phyloP scores from a whole-genome alignment of 768 basidiomycete genomes.

The Kwoniella europaea region DNA sequence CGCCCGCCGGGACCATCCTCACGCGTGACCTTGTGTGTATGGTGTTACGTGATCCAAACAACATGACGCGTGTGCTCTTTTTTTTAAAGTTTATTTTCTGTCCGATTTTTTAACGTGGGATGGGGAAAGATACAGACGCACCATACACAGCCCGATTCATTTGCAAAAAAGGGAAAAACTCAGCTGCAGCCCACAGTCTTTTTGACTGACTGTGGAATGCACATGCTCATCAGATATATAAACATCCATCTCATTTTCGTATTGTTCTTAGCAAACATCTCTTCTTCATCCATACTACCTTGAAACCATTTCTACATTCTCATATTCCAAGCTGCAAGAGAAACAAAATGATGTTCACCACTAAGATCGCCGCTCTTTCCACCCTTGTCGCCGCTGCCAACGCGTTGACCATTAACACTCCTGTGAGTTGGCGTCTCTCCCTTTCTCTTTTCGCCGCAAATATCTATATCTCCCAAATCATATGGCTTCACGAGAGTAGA shows the following conservation, averaged over 20 bases:
- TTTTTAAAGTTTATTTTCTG: not conserved
- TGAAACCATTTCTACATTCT: not conserved
- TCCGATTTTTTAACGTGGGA: not conserved
- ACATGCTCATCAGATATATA: not conserved
- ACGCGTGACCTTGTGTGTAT: not conserved
- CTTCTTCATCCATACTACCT: not conserved
- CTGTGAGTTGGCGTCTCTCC: conserved; percentile 26
- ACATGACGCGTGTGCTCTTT: not conserved
- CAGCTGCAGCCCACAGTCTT: not conserved
- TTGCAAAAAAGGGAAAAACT: not conserved
- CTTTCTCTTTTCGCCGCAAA: too few relatives aligned
- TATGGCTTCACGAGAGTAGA: too few relatives aligned
- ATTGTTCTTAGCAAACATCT: not conserved
- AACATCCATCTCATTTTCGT: not conserved
- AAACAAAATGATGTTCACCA: conserved; percentile 29
- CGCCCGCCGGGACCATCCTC: too few relatives aligned
- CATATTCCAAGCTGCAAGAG: not conserved
- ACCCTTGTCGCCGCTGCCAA: conserved; percentile 28
- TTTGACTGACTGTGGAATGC: not conserved
- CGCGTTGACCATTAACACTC: conserved; percentile 37
- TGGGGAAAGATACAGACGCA: not conserved
- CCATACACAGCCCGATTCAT: too few relatives aligned
- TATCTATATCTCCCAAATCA: too few relatives aligned
- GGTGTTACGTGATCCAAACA: not conserved
- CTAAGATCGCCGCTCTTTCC: conserved; percentile 33